Evolutionary conservation across 139 green algal species (phyloP), one percentile per base, ranked within the genome.

Genomic region (Chlamydomonas sp.): DNA sequence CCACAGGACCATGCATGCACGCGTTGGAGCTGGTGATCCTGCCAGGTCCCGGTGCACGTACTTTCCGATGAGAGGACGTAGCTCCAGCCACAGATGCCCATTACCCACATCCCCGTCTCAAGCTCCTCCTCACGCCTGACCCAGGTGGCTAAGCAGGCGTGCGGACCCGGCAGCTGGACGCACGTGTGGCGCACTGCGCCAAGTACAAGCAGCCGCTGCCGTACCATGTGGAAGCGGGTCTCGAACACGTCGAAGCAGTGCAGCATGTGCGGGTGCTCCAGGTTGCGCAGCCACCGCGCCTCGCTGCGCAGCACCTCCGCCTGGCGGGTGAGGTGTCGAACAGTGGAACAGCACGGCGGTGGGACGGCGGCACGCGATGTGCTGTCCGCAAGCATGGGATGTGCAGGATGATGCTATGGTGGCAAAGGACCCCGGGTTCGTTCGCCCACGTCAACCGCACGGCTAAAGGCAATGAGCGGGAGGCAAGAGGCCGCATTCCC

Each of bases 201-300:
- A 88, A 9, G 1, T 80, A 63, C 16, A 73, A 57, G 8, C 83
- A 63, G 59, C 14, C 58, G 61, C 7, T 3, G 64, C 14, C 86
- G 4, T 31, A 94, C 91, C 91, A 91, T 80, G 84, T 94, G 89
- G n/a, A 86, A 84, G 31, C 77, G 77, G 17, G 88, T 90, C 68
- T 94, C 84, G 60, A 93, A 83, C 63, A 92, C 89, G 57, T 91
- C 78, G 18, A 85, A 14, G 75, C 89, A 93, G 15, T 84, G 77
- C 20, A 94, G 31, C 31, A 94, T 89, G 20, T 87, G 61, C 0
- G 90, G 90, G 91, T 94, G 91, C 1, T 90, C 82, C 63, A 93
- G 85, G 71, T 89, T 82, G 57, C 88, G 85, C n/a, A 93, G 74
- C 20, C 84, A 84, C 49, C 77, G 79, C 49, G 85, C 90, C 84